These are phyloP conservation scores for Pezicula radicicola DNA, from an alignment of 2,329 filamentous ascomycete species.

Conservation along the genomic window DNA sequence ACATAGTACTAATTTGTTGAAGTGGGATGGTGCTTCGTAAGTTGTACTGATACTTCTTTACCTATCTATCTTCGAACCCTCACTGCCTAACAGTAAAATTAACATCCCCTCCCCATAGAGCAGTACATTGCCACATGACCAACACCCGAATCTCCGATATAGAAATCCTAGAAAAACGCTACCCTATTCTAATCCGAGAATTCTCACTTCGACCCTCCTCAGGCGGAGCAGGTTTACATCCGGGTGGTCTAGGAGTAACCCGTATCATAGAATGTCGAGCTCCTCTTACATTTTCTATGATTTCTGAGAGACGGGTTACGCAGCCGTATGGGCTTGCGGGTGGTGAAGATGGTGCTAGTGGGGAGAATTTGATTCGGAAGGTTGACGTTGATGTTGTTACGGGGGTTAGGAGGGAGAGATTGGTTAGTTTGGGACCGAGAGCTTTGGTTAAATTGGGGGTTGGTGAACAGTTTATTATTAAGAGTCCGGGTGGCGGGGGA, in stretches of 20 bases:
- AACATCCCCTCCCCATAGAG: conserved; percentile 39
- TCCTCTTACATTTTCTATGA: conserved; percentile 70
- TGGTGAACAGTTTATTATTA: conserved; percentile 15
- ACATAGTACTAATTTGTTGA: no score
- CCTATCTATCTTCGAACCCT: no score
- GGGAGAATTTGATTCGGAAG: conserved; percentile 72
- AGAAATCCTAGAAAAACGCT: conserved; percentile 72
- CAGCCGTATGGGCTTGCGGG: conserved; percentile 78
- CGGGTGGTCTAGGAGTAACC: conserved; percentile 71
- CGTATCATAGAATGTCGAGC: conserved; percentile 76
- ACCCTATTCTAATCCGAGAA: conserved; percentile 67
- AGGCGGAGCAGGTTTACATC: conserved; percentile 60
- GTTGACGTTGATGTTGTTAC: neutral
- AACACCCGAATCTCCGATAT: conserved; percentile 81
- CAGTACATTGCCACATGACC: conserved; percentile 79
- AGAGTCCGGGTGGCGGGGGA: conserved; percentile 15
- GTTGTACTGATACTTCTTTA: neutral
- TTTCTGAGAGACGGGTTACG: conserved; percentile 71
- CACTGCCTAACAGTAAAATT: neutral
- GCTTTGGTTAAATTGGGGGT: conserved; percentile 9
- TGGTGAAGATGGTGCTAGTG: conserved; percentile 71
- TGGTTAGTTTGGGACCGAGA: neutral
- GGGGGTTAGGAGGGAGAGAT: conserved; percentile 12
- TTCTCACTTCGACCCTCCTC: conserved; percentile 62
- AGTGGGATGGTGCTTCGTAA: conserved; percentile 56